These are phyloP conservation scores for Pseudogymnoascus verrucosus DNA, from an alignment of 2,329 filamentous ascomycete genomes.

Conservation along the genomic window DNA sequence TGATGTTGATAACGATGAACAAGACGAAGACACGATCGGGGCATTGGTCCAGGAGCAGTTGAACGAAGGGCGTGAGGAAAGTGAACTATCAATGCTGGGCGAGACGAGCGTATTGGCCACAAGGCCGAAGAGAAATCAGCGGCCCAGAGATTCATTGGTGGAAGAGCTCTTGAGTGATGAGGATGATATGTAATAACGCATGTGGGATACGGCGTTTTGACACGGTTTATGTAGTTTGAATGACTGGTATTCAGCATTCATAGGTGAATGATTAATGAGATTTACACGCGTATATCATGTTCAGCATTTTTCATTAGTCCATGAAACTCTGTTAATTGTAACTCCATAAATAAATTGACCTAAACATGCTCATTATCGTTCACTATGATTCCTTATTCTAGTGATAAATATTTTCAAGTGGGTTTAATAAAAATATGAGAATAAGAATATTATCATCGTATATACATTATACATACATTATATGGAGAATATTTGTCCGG, in stretches of 20 bases:
- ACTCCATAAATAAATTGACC: not conserved
- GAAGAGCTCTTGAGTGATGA: conserved; percentile 26
- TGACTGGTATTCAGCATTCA: not conserved
- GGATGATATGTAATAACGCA: conserved; percentile 17
- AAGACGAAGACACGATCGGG: conserved; percentile 6
- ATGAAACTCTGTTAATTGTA: not conserved
- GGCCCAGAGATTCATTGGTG: conserved; percentile 19
- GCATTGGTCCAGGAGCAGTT: not conserved
- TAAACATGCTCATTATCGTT: not conserved
- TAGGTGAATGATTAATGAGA: conserved; percentile 6
- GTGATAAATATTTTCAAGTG: not conserved
- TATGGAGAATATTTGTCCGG: not conserved
- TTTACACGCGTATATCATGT: not conserved
- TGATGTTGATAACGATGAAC: not conserved
- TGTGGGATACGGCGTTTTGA: not conserved
- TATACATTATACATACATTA: not conserved
- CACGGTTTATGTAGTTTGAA: not conserved
- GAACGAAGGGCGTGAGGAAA: not conserved
- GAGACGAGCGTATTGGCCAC: conserved; percentile 2
- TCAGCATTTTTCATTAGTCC: not conserved
- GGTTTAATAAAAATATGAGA: not conserved
- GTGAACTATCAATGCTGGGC: not conserved
- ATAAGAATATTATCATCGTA: not conserved
- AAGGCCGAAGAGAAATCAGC: not conserved
- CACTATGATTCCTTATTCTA: not conserved